phyloP scores from a whole-genome alignment of 2,329 filamentous ascomycete genomes.

The Fusarium udum region DNA sequence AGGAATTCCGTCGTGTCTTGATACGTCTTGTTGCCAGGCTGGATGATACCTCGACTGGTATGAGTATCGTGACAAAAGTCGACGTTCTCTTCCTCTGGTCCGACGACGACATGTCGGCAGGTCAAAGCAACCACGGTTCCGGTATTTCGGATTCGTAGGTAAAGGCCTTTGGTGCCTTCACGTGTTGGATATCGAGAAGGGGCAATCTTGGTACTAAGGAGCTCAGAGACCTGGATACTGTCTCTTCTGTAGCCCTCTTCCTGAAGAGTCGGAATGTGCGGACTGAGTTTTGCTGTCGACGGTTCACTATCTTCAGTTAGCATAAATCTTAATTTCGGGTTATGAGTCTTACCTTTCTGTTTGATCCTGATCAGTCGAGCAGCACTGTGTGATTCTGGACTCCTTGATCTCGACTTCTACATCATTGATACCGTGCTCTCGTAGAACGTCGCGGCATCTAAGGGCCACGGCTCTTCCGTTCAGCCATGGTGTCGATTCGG shows the following conservation, averaged over 20 bases:
- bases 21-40: background rate
- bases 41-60: accelerated
- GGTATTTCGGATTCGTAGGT: accelerated
- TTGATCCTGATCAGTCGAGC: background rate
- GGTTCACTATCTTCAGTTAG: background rate
- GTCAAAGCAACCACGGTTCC: background rate
- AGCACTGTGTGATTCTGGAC: background rate
- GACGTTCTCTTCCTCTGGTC: background rate
- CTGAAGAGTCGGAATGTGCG: background rate
- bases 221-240: background rate
- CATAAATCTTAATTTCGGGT: accelerated
- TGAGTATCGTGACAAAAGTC: accelerated
- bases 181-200: accelerated
- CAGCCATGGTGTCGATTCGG: background rate
- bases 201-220: background rate
- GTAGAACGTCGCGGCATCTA: background rate
- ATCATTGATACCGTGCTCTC: background rate
- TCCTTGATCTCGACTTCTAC: background rate
- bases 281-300: background rate
- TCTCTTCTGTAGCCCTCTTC: background rate
- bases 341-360: background rate
- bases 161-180: background rate
- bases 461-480: background rate
- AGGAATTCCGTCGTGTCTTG: accelerated
- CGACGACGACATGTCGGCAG: background rate